Conservation (phyloP, 2,329 filamentous ascomycete species). For the Diplodia sapinea region DNA sequence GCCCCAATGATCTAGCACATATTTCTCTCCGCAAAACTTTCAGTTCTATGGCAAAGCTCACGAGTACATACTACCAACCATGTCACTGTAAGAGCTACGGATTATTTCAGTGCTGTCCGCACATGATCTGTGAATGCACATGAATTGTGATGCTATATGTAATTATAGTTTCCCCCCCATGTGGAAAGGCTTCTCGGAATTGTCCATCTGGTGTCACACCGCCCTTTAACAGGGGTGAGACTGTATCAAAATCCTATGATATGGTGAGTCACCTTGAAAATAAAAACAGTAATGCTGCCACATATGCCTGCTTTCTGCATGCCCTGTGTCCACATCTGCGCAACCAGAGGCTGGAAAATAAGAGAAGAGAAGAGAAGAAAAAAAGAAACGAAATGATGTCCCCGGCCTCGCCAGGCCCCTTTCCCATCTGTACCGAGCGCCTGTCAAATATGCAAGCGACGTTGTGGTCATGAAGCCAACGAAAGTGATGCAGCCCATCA, state of each 20-base stretch:
- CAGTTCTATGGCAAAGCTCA: too few species aligned
- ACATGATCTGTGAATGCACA: too few species aligned
- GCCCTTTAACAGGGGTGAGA: neutral
- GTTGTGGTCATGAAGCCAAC: constrained; percentile 21
- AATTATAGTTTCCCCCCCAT: neutral
- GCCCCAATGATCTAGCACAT: neutral
- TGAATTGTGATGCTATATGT: neutral
- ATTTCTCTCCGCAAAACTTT: neutral
- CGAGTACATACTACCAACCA: too few species aligned
- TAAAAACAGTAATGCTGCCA: constrained; percentile 6
- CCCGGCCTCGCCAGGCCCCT: constrained; percentile 9
- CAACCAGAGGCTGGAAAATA: constrained; percentile 1
- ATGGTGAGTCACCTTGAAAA: neutral
- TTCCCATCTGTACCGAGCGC: constrained; percentile 27
- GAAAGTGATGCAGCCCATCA: constrained; percentile 4
- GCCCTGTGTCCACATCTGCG: constrained; percentile 3
- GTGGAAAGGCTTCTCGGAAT: neutral
- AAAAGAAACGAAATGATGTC: constrained; percentile 5
- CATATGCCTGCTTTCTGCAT: constrained; percentile 23
- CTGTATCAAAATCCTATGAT: neutral
- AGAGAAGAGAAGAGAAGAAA: constrained; percentile 15
- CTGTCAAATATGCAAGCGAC: constrained; percentile 28
- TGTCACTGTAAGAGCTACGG: too few species aligned
- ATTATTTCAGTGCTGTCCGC: too few species aligned
- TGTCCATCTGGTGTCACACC: neutral